Base-by-base conservation (phyloP, 2,329 filamentous ascomycete genomes). In the Colletotrichum tamarilloi region DNA sequence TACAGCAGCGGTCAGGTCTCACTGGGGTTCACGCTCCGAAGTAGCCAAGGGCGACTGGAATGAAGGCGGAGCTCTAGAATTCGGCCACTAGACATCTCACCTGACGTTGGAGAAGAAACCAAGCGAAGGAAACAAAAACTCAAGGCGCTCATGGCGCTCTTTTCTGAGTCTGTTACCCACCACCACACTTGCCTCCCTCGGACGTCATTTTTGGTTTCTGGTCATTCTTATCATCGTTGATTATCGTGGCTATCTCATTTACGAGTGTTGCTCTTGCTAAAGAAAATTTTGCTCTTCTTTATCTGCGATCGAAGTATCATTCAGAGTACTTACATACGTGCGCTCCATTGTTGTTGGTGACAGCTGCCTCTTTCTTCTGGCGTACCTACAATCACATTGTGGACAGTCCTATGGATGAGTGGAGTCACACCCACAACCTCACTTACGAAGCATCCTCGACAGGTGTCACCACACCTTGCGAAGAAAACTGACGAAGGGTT, bases 21-120 rank as follows among this genome's bases (percentile, higher is more conserved):
- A 69, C 59, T n/a, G 59, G 59, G 70, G 63, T 46, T 63, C 59
- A 69, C 70, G 32, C 59, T 35, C 32, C 49, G 66, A 35, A 19
- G n/a, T 24, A 42, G 26, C 30, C 30, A 26, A 57, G 28, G 28
- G 42, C 59, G 42, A 26, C 14, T 72, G 70, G 59, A 69, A 72
- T 69, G 66, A 14, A 22, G 26, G 30, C 46, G 65, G 30, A 14
- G 42, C 58, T 68, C 58, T 59, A 49, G 69, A 59, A 24, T 53
- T 55, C 32, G 42, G 30, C 42, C 9, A 55, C 59, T 16, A 52
- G 28, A 22, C 16, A 19, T 22, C 22, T n/a, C 16, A 56, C 53
- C 24, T 56, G 19, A 22, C 3, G 32, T 32, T 63, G 49, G 35
- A 66, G 64, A 67, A 67, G 55, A 55, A 72, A 42, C 58, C 35